Conservation (phyloP, 2,329 filamentous ascomycete species). For the Aureobasidium uvarum region DNA sequence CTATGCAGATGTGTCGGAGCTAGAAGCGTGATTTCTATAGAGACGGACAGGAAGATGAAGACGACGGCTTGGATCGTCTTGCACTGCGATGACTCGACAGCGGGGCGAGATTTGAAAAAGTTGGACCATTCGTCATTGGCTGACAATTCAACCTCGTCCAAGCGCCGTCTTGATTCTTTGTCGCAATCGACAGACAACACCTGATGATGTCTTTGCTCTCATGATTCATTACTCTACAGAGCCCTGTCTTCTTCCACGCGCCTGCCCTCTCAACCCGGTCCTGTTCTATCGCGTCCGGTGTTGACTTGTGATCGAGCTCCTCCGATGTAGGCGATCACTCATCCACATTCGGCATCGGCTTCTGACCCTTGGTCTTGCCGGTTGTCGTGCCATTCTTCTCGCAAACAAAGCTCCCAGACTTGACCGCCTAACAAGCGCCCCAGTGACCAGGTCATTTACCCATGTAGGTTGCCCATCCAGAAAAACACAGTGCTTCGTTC, state of each 20-base stretch:
- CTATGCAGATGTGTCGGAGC: constrained; percentile 5
- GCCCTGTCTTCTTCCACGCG: background rate
- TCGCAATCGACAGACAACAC: constrained; percentile 17
- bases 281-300: background rate
- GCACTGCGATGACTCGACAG: constrained; percentile 7
- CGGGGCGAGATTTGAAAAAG: constrained; percentile 23
- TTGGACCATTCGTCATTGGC: constrained; percentile 17
- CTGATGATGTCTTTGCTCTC: background rate
- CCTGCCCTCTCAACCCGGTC: background rate
- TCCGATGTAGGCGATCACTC: constrained; percentile 7
- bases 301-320: constrained; percentile 12
- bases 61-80: background rate
- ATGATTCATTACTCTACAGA: background rate
- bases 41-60: background rate
- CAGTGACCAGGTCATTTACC: constrained; percentile 14
- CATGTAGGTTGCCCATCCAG: constrained; percentile 8
- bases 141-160: constrained; percentile 10
- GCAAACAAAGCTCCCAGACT: constrained; percentile 19
- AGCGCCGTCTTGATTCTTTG: background rate
- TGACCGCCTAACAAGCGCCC: constrained; percentile 6
- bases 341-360: constrained; percentile 5
- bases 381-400: constrained; percentile 20
- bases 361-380: constrained; percentile 6
- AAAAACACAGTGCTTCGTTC: background rate
- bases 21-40: background rate